Evolutionary conservation across 2,329 filamentous ascomycete species (phyloP).

Genomic region (Aureobasidium sp.): DNA sequence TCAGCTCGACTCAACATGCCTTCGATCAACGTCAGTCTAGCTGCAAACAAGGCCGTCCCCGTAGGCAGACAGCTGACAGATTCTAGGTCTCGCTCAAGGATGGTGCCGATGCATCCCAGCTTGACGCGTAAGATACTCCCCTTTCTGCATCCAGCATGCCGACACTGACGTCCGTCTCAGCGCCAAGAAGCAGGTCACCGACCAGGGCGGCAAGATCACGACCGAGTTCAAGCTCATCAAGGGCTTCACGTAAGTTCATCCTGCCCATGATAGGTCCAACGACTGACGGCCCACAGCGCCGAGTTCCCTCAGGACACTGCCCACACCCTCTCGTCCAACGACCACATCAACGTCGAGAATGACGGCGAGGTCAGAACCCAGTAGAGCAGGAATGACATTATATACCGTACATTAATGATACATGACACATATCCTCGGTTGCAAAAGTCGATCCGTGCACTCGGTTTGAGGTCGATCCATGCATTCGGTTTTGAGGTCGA

Average conservation of each 20-base stretch:
- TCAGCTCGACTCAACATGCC: slow-evolving; percentile 26
- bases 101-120: slow-evolving; percentile 57
- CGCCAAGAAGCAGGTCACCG: slow-evolving; percentile 66
- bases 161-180: slow-evolving; percentile 37
- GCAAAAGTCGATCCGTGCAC: neutral
- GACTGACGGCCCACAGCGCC: slow-evolving; percentile 39
- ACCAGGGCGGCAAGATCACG: slow-evolving; percentile 75
- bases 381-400: slow-evolving; percentile 33
- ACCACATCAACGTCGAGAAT: slow-evolving; percentile 71
- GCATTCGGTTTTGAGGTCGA: neutral
- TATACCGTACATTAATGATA: neutral
- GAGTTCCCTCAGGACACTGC: slow-evolving; percentile 50
- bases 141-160: neutral
- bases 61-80: neutral
- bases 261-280: neutral
- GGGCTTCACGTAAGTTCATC: slow-evolving; percentile 70
- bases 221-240: slow-evolving; percentile 85
- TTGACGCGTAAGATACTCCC: slow-evolving; percentile 53
- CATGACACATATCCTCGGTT: neutral
- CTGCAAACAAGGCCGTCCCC: neutral
- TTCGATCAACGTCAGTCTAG: slow-evolving; percentile 29
- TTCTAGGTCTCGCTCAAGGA: slow-evolving; percentile 72
- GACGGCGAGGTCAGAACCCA: slow-evolving; percentile 67
- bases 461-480: neutral
- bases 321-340: slow-evolving; percentile 57